A percentile compares a stretch with the other conserved stretches of the same genome.
phyloP scores from a whole-genome alignment of 129 eudicot genomes.

The Glebionis coronaria region DNA sequence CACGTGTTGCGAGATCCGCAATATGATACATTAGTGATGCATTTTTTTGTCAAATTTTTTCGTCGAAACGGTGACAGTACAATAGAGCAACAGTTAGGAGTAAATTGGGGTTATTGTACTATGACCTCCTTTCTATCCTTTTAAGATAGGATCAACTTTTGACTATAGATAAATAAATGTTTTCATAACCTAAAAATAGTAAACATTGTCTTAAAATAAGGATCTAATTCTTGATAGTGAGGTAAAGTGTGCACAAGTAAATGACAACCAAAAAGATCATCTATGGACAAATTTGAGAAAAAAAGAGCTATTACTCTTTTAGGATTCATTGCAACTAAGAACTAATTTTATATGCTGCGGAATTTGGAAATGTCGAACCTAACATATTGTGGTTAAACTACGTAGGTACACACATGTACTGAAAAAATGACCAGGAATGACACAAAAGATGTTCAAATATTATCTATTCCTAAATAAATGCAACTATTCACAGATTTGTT shows the following conservation, averaged over 20 bases:
- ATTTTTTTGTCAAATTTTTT: neutral
- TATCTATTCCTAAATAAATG: neutral
- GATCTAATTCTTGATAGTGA: neutral
- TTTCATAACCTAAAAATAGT: conserved; percentile 3
- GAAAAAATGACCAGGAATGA: too few species aligned
- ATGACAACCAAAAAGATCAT: neutral
- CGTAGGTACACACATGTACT: too few species aligned
- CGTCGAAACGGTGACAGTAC: neutral
- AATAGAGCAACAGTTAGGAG: neutral
- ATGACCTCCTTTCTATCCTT: conserved; percentile 21
- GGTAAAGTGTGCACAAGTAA: neutral
- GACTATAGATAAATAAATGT: conserved; percentile 1
- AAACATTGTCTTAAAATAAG: neutral
- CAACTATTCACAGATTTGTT: neutral
- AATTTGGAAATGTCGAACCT: neutral
- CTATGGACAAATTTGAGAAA: neutral
- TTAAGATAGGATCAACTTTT: conserved; percentile 20
- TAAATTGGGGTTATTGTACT: neutral
- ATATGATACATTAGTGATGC: conserved; percentile 6
- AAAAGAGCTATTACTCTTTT: neutral
- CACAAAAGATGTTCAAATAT: too few species aligned
- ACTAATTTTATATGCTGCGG: too few species aligned
- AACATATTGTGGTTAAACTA: neutral
- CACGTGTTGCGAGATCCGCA: neutral
- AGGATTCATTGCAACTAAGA: neutral